Evolutionary conservation across 768 basidiomycete species (phyloP), one percentile per base, ranked within the genome.

Genomic region (Cantharellus cinnabarinus): DNA sequence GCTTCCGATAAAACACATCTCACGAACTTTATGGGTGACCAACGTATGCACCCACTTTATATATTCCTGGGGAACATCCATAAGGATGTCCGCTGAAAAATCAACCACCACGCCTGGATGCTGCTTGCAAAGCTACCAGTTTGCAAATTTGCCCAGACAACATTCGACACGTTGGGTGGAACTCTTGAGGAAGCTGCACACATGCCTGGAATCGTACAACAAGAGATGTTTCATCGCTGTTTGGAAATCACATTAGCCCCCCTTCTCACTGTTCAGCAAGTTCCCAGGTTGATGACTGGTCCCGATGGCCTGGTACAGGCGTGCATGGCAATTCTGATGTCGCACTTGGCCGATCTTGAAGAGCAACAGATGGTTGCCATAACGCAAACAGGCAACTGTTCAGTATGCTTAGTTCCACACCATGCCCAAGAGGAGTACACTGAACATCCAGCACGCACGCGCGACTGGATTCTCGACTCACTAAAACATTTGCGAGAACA

Each of bases 1-100:
- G 69, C 74, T 0, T 69, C 74, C 0, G 75, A 78, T 64, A 77
- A 76, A 56, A 77, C 74, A 0, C 67, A 70, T 56, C 65, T 76
- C 0, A 48, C 59, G 14, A 60, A 63, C 0, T 73, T 76, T 58
- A 61, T 65, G 2, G 63, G 70, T 1, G 71, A 73, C 59, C 74
- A 76, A 59, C 56, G 61, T 15, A 72, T 73, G 4, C 77, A 71
- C 63, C 76, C 76, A 0, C 69, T 76, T 0, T 77, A 77, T 62
- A 58, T 75, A 0, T 72, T 72, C 2, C 65, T 75, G 34, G 75
- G 73, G 0, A 74, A 74, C 59, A 66, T 77, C 2, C 66, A 69
- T 0, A 76, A 76, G 59, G 65, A 70, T 1, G 68, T 74, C 7
- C 63, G 71, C 0, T 62, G 69, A 0, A 66, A 74, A 57, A 73